Evolutionary conservation across 2,329 filamentous ascomycete genomes (phyloP).

Genomic region (Xylaria sp.): DNA sequence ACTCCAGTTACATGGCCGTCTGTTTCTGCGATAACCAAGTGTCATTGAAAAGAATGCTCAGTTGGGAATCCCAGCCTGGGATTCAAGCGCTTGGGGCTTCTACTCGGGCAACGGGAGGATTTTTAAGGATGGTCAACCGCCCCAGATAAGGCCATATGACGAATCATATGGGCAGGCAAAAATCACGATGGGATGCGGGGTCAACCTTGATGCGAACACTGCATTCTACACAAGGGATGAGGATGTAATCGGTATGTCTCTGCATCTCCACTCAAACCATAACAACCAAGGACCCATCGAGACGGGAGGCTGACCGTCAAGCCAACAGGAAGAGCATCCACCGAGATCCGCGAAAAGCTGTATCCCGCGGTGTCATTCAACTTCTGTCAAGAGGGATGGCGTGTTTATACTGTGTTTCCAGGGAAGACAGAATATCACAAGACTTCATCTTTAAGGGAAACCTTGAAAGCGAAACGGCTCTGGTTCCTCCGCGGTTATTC

Average conservation of each 20-base stretch:
- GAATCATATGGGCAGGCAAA: background rate
- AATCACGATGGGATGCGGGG: slow-evolving; percentile 11
- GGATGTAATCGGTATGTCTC: background rate
- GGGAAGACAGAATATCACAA: background rate
- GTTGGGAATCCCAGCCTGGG: too few species aligned
- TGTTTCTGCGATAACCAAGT: slow-evolving; percentile 7
- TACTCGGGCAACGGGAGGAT: background rate
- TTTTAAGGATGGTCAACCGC: background rate
- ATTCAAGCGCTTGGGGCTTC: slow-evolving; percentile 7
- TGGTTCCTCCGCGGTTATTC: too few species aligned
- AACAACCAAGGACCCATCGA: background rate
- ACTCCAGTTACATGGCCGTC: background rate
- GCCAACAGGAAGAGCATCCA: background rate
- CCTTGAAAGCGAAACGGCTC: background rate
- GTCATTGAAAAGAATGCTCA: background rate
- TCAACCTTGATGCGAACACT: slow-evolving; percentile 1
- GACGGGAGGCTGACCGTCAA: background rate
- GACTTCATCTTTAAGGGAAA: background rate
- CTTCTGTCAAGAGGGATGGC: background rate
- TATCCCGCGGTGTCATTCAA: slow-evolving; percentile 9
- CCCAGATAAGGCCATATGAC: background rate
- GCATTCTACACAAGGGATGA: slow-evolving; percentile 15
- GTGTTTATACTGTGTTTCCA: background rate
- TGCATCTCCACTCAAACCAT: background rate
- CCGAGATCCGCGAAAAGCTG: slow-evolving; percentile 1